Percentiles rank a stretch among this genome's conserved stretches.
phyloP scores from a whole-genome alignment of 208 protist genomes.

The Leishmania major region DNA sequence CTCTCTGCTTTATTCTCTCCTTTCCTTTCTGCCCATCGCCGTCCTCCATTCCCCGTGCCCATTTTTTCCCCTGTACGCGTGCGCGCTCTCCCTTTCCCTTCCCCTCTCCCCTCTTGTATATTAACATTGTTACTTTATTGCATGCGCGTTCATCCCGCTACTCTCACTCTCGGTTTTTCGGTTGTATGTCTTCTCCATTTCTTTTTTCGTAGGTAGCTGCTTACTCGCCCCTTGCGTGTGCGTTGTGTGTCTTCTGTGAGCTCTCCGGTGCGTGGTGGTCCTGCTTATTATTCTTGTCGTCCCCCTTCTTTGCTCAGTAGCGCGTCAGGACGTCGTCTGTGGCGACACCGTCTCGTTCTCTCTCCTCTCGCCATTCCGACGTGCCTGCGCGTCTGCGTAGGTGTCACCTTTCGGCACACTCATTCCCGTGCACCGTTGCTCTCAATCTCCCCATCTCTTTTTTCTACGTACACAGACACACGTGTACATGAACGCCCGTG shows the following conservation, averaged over 20 bases:
- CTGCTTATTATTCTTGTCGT: not conserved
- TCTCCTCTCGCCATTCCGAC: not conserved
- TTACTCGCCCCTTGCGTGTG: not conserved
- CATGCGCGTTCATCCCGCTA: not conserved
- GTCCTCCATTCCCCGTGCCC: not conserved
- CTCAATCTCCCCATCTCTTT: not conserved
- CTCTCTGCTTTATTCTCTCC: slow-evolving; percentile 8
- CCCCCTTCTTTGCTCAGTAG: not conserved
- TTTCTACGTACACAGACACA: not conserved
- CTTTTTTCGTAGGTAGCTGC: not conserved
- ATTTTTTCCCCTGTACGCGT: not conserved
- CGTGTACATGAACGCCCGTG: not conserved
- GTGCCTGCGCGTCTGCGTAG: not conserved
- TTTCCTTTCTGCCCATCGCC: not conserved
- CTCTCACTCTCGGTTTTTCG: not conserved
- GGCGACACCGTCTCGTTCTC: not conserved
- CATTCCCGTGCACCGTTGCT: not conserved
- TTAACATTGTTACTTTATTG: not conserved
- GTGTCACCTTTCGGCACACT: not conserved
- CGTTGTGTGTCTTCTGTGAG: not conserved
- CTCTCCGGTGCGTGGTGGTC: not conserved
- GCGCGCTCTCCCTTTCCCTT: not conserved
- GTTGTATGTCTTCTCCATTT: not conserved
- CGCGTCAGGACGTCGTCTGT: not conserved
- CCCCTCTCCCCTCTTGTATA: not conserved